Base-by-base conservation (phyloP, 148 eudicot genomes). In the Linanthus parryae region DNA sequence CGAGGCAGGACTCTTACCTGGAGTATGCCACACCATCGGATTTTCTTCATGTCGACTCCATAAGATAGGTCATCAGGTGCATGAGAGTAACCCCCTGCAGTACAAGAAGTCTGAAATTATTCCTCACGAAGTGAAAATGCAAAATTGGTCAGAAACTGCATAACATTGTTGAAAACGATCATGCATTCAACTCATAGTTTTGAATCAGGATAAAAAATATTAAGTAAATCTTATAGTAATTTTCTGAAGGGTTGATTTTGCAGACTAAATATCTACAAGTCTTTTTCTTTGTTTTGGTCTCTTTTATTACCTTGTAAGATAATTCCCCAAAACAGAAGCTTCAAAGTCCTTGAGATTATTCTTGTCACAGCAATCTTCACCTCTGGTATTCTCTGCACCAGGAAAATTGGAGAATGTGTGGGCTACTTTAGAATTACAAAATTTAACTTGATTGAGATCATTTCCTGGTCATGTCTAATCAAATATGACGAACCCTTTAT, bases 241-340 rank as follows among this genome's bases (percentile, higher is more conserved):
- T 12, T 42, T 42, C 3, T 42, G 0, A 16, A 42, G 20, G 20
- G 20, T 42, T 12, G 18, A n/a, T n/a, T n/a, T n/a, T n/a, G n/a
- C n/a, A n/a, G n/a, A n/a, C n/a, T n/a, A n/a, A n/a, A n/a, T n/a
- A n/a, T n/a, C n/a, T n/a, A n/a, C n/a, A n/a, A n/a, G n/a, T n/a
- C n/a, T n/a, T n/a, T n/a, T n/a, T n/a, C n/a, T n/a, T n/a, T n/a
- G n/a, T n/a, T n/a, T n/a, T n/a, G n/a, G 5, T 8, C 1, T 14
- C 8, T 8, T 18, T 30, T 18, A 12, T 14, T 57, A 76, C 81
- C 81, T 68, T 76, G 77, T 29, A 76, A 39, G 21, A 76, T 25
- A 59, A 76, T 53, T 16, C 82, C 82, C 82, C 77, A 76, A 37
- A 76, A 76, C 0, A 76, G 62, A 39, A 76, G 65, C 63, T 72